phyloP scores from a whole-genome alignment of 768 basidiomycete genomes.

The Infundibulicybe gibba region DNA sequence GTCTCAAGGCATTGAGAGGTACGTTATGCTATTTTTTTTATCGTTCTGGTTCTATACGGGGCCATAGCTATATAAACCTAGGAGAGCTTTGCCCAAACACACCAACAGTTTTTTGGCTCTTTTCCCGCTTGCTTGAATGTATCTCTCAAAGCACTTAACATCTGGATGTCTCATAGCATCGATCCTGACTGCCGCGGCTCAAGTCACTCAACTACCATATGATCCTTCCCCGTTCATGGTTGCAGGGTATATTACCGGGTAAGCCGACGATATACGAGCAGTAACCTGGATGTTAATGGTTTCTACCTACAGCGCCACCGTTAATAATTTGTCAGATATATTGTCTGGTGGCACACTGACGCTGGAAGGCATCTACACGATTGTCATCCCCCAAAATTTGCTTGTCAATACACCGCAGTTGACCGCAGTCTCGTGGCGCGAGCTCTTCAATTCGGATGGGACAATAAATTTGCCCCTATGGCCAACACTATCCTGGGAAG shows the following conservation, averaged over 20 bases:
- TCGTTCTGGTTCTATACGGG: too few species aligned
- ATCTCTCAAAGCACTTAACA: too few species aligned
- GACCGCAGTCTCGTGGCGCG: conserved; percentile 12
- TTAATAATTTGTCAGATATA: conserved; percentile 12
- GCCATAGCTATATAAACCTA: too few species aligned
- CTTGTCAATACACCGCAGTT: conserved; percentile 13
- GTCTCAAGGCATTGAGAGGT: too few species aligned
- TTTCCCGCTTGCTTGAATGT: too few species aligned
- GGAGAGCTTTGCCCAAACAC: too few species aligned
- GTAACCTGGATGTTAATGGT: neutral
- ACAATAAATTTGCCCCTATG: conserved; percentile 10
- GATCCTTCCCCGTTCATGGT: conserved; percentile 11
- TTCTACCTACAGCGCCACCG: conserved; percentile 8
- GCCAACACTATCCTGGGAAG: conserved; percentile 13
- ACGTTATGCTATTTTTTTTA: too few species aligned
- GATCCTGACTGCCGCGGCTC: neutral
- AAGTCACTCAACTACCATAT: conserved; percentile 6
- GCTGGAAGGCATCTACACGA: conserved; percentile 4
- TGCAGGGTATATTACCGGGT: conserved; percentile 10
- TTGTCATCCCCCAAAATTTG: conserved; percentile 10
- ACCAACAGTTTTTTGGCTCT: too few species aligned
- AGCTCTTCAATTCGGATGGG: conserved; percentile 10
- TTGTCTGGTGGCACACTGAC: conserved; percentile 13
- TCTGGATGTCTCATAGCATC: neutral
- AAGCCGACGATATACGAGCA: neutral